A percentile compares a stretch with the other conserved stretches of the same genome.
Conservation (phyloP, 2,329 filamentous ascomycete species). For the Aspergillus ustus region DNA sequence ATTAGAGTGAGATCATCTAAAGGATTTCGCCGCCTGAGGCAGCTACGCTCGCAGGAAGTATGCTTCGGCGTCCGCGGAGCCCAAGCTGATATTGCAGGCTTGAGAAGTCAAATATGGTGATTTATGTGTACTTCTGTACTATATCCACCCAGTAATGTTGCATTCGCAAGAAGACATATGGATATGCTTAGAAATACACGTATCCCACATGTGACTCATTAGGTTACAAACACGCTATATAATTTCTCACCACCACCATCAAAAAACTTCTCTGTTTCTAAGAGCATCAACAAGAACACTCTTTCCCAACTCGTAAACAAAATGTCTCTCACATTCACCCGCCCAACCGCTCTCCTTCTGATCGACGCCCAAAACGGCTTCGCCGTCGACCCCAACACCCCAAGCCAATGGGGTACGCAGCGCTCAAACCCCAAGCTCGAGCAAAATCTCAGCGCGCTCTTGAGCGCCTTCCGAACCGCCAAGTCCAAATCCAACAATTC, state of each 20-base stretch:
- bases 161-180: not conserved
- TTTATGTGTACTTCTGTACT: not conserved
- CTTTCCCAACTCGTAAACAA: conserved; percentile 15
- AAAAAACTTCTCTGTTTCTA: not conserved
- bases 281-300: not conserved
- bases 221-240: not conserved
- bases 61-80: not conserved
- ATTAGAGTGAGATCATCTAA: no score
- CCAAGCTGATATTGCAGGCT: not conserved
- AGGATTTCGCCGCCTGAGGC: not conserved
- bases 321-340: conserved; percentile 18
- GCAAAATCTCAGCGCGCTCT: conserved; percentile 45
- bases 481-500: conserved; percentile 20
- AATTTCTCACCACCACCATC: not conserved
- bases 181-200: not conserved
- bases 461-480: conserved; percentile 40
- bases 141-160: not conserved
- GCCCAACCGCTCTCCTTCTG: conserved; percentile 49
- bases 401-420: conserved; percentile 42
- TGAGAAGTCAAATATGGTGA: not conserved
- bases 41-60: not conserved
- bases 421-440: conserved; percentile 54
- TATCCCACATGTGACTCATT: conserved; percentile 2
- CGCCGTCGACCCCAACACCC: conserved; percentile 32
- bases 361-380: conserved; percentile 56